Evolutionary conservation across 768 basidiomycete species (phyloP), one percentile per base, ranked within the genome.

Genomic region (Suillus subluteus): DNA sequence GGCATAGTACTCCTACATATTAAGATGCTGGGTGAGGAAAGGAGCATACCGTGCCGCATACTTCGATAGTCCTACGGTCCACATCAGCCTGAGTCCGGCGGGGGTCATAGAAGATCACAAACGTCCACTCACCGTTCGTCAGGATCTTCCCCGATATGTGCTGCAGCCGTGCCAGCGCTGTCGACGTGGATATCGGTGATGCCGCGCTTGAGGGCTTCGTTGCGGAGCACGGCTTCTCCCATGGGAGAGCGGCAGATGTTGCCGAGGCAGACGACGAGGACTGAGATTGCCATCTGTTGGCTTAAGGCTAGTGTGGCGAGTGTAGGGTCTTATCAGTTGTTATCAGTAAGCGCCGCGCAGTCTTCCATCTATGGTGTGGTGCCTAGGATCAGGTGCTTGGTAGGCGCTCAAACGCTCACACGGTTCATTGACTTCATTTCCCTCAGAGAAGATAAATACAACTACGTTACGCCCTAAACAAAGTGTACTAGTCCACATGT

Each of bases 231-330:
- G 2, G 94, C 95, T 79, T 96, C 94, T 38, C 94, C 95, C 88
- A 97, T 94, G 0, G 95, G 95, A 30, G 93, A 95, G 41, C 95
- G 89, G 74, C 94, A 94, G 66, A 94, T 94, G 74, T 94, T 94
- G 15, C 92, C 92, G 65, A 94, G 78, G 70, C 93, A 95, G 44
- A 94, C 91, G 67, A 94, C 78, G 59, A 95, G 85, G 38, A 90
- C 91, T 63, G 86, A 85, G 69, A 86, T 70, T 37, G 77, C 63
- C 73, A 79, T 73, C 67, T 59, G 21, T 26, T 38, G 9, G 13
- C 55, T 58, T 30, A 23, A 40, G 58, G 38, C 16, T 38, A 15
- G 35, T 0, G 35, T 58, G n/a, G 56, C 15, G 37, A 38, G n/a
- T 58, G 7, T 16, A 58, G n/a, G 23, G 7, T 58, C 58, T 58